Conservation (phyloP, 257 asterid species). For the Solanum corneliomulleri region DNA sequence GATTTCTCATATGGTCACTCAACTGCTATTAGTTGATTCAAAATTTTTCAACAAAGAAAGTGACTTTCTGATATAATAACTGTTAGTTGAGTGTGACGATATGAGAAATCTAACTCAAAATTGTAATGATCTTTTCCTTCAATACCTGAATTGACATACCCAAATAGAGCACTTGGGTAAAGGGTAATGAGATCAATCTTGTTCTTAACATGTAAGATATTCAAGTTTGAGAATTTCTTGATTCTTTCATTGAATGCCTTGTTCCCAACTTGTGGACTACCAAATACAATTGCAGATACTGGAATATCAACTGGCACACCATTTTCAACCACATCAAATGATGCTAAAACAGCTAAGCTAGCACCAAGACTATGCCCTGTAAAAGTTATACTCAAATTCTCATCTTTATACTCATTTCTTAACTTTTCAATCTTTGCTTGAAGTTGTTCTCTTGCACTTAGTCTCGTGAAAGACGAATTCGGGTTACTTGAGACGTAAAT, state of each 20-base stretch:
- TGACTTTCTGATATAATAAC: neutral
- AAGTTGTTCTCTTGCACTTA: constrained; percentile 64
- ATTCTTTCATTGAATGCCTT: constrained; percentile 40
- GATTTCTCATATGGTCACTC: neutral
- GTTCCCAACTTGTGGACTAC: constrained; percentile 79
- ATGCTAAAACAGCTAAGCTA: constrained; percentile 37
- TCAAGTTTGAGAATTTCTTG: constrained; percentile 27
- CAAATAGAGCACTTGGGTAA: constrained; percentile 45
- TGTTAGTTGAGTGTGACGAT: neutral
- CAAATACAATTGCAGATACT: constrained; percentile 63
- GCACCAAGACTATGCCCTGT: constrained; percentile 87
- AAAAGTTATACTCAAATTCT: constrained; percentile 46
- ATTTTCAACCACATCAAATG: constrained; percentile 70
- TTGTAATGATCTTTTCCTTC: neutral
- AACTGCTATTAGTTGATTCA: neutral
- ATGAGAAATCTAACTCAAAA: neutral
- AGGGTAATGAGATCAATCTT: constrained; percentile 60
- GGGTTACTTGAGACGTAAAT: constrained; percentile 53
- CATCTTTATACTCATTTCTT: constrained; percentile 29
- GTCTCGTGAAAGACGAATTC: constrained; percentile 50
- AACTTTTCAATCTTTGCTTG: constrained; percentile 17
- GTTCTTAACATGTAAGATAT: constrained; percentile 53
- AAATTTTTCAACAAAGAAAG: neutral
- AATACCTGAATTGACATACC: constrained; percentile 16
- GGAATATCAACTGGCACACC: constrained; percentile 46